Base-by-base conservation (phyloP, 192 early-diverging fungal genomes). In the Borealophlyctis nickersoniae region DNA sequence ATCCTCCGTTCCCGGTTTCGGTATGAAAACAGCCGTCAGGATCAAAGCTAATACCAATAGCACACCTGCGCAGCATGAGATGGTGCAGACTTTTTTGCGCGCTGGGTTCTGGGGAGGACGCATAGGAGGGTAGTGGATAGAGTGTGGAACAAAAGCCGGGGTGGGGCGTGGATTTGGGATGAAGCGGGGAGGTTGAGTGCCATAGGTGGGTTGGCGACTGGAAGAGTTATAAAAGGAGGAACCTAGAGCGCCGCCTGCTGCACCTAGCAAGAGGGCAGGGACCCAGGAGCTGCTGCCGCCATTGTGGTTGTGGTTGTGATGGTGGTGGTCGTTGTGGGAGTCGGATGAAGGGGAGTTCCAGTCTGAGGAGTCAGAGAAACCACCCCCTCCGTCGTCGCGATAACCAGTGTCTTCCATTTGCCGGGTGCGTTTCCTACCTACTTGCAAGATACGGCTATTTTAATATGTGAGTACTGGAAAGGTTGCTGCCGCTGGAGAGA, bases 221-320 rank as follows among this genome's bases (percentile, higher is more conserved):
- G 23, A 22, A 13, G 58, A 45, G 13, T 14, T 16, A 50, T 51
- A 60, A 30, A 29, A 61, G 13, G 36, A 68, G 24, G 19, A 23
- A 16, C 66, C 58, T 24, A 68, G 49, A 49, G 59, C 66, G 14
- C 66, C 66, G 36, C 66, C 66, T 13, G 62, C 16, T 13, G 66
- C 66, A 7, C 66, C 66, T 19, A 68, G 32, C 11, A 60, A 16
- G 26, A 52, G n/a, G 23, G 58, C 58, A 9, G 59, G 58, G 31
- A 35, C 31, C 22, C 60, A 52, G 13, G 58, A 62, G 39, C 16
- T n/a, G n/a, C n/a, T n/a, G n/a, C n/a, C n/a, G n/a, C n/a, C 19
- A 2, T 13, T 13, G 14, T 16, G 49, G 26, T 66, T 24, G 35
- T 54, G 28, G 33, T 52, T 5, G 33, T 54, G 48, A 0, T 52